phyloP scores from a whole-genome alignment of 208 protist species.

The Naegleria lovaniensis region DNA sequence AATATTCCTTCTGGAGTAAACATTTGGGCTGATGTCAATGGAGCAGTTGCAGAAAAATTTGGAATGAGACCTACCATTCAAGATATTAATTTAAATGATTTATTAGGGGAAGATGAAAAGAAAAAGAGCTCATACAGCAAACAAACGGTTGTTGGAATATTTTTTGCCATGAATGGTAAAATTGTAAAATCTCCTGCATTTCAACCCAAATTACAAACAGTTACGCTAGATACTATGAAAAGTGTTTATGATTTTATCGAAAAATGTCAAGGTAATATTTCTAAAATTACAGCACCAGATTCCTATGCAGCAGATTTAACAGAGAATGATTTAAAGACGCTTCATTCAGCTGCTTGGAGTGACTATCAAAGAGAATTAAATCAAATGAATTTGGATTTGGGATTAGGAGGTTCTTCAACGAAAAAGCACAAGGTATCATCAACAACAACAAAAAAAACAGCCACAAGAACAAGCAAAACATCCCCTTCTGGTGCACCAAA shows the following conservation, averaged over 20 bases:
- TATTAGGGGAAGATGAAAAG: not conserved
- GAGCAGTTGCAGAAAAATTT: not conserved
- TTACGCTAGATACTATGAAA: not conserved
- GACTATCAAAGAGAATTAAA: not conserved
- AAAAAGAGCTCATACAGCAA: not conserved
- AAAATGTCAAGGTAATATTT: not conserved
- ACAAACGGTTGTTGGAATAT: not conserved
- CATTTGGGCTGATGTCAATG: not conserved
- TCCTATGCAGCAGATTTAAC: not conserved
- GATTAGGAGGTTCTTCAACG: not conserved
- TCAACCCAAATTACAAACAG: constrained; percentile 18
- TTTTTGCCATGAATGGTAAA: not conserved
- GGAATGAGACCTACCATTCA: constrained; percentile 3
- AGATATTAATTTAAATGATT: not conserved
- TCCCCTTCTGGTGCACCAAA: too few species aligned
- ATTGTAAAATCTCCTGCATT: constrained; percentile 23
- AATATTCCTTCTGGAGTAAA: not conserved
- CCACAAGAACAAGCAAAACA: not conserved
- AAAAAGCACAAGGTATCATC: not conserved
- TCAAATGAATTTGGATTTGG: constrained; percentile 9
- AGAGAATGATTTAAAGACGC: not conserved
- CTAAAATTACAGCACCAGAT: not conserved
- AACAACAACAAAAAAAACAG: not conserved
- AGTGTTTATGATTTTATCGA: not conserved
- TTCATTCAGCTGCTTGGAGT: not conserved